Conservation (phyloP, 345 rosid species). For the Salix dunnii region DNA sequence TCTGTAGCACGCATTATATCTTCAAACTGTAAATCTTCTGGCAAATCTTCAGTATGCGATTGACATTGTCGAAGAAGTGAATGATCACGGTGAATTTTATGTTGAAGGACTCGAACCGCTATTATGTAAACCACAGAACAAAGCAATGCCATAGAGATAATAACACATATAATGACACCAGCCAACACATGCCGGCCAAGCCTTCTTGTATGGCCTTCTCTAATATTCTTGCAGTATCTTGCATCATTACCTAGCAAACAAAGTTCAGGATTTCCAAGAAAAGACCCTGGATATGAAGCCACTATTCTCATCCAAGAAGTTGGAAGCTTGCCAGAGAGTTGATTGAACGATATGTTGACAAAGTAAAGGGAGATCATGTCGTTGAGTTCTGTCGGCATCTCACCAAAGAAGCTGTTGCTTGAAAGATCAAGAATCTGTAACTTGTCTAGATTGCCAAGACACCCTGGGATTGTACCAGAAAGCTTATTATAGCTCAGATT, state of each 20-base stretch:
- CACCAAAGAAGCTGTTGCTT: constrained; percentile 31
- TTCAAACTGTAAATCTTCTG: constrained; percentile 29
- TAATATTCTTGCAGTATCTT: constrained; percentile 6
- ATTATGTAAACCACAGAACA: constrained; percentile 21
- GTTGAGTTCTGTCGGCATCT: constrained; percentile 31
- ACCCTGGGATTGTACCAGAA: constrained; percentile 36
- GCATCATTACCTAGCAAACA: constrained; percentile 18
- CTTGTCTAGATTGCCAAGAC: constrained; percentile 34
- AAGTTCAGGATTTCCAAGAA: constrained; percentile 32
- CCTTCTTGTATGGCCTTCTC: constrained; percentile 10
- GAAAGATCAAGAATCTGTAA: constrained; percentile 40
- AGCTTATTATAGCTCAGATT: constrained; percentile 38
- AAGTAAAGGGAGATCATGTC: constrained; percentile 32
- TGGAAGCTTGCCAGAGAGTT: constrained; percentile 27
- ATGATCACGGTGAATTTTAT: constrained; percentile 12
- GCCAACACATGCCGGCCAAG: constrained; percentile 15
- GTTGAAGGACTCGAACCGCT: constrained; percentile 13
- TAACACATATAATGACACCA: constrained; percentile 19
- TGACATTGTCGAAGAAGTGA: constrained; percentile 23
- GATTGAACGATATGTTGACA: constrained; percentile 40
- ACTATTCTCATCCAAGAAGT: constrained; percentile 26
- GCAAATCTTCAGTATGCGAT: constrained; percentile 28
- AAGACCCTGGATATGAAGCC: constrained; percentile 33
- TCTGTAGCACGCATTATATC: constrained; percentile 37
- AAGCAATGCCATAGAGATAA: constrained; percentile 28